A percentile compares a stretch with the other conserved stretches of the same genome.
Conservation (phyloP, 2,329 filamentous ascomycete species). For the Fusarium austroafricanum region DNA sequence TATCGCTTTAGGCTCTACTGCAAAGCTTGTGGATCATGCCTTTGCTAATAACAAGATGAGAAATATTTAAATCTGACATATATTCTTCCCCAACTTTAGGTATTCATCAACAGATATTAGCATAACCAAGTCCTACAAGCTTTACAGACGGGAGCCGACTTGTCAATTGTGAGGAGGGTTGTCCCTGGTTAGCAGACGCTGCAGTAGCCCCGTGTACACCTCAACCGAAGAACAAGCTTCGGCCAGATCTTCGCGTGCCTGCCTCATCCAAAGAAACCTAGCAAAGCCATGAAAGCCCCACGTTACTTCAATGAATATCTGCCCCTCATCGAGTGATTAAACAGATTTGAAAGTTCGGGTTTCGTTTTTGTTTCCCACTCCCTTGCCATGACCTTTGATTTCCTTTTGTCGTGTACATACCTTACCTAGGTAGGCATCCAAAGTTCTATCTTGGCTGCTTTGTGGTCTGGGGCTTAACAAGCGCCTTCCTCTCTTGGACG, state of each 20-base stretch:
- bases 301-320: slow-evolving; percentile 15
- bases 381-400: neutral
- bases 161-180: neutral
- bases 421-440: too few relatives aligned
- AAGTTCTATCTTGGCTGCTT: neutral
- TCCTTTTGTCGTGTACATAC: too few relatives aligned
- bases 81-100: too few relatives aligned
- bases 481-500: slow-evolving; percentile 34
- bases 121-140: too few relatives aligned
- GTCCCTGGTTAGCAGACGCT: neutral
- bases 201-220: neutral
- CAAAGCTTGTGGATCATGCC: too few relatives aligned
- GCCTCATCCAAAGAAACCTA: slow-evolving; percentile 25
- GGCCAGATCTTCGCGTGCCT: slow-evolving; percentile 30
- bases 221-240: slow-evolving; percentile 24
- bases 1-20: too few relatives aligned
- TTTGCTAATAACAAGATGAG: too few relatives aligned
- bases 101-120: too few relatives aligned
- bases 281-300: slow-evolving; percentile 18
- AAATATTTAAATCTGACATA: too few relatives aligned
- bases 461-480: neutral
- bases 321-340: neutral
- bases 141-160: neutral
- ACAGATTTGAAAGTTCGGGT: neutral
- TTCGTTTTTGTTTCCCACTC: neutral